These are phyloP conservation scores for Triticum monococcum DNA, from an alignment of 176 grass and related monocot genomes.

Conservation along the genomic window DNA sequence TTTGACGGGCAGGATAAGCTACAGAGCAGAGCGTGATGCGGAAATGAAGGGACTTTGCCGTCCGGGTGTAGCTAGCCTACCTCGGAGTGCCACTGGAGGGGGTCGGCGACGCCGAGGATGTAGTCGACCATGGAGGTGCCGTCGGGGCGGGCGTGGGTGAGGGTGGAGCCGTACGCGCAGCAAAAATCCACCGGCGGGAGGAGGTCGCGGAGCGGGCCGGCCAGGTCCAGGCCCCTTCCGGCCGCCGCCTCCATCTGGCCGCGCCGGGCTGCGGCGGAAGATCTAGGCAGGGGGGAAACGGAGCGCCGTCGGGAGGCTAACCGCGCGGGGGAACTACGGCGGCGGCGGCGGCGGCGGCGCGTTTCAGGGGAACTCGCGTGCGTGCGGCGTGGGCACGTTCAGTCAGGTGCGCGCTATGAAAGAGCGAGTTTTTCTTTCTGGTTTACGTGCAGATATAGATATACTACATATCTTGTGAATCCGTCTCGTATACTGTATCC, in stretches of 20 bases:
- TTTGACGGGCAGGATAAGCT: background rate
- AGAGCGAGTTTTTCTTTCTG: no score
- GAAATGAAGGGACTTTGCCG: background rate
- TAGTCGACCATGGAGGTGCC: conserved; percentile 83
- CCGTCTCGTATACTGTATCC: no score
- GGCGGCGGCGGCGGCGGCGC: no score
- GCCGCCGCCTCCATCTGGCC: background rate
- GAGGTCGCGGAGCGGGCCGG: conserved; percentile 49
- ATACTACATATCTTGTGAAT: no score
- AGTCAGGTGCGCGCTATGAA: no score
- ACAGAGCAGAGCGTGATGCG: background rate
- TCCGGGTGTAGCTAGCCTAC: conserved; percentile 25
- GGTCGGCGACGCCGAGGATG: conserved; percentile 78
- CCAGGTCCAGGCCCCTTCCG: conserved; percentile 16
- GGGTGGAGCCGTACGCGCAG: conserved; percentile 87
- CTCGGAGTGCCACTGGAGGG: conserved; percentile 70
- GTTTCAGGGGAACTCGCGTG: no score
- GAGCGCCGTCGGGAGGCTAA: no score
- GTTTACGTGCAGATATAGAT: no score
- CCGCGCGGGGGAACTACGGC: no score
- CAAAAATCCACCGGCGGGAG: conserved; percentile 86
- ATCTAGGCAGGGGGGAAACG: no score
- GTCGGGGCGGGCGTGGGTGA: conserved; percentile 49
- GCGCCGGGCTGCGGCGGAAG: no score
- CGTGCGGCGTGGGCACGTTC: no score